A percentile compares a stretch with the other conserved stretches of the same genome.
phyloP scores from a whole-genome alignment of 2,329 filamentous ascomycete genomes.

The Diaporthe caulivora region DNA sequence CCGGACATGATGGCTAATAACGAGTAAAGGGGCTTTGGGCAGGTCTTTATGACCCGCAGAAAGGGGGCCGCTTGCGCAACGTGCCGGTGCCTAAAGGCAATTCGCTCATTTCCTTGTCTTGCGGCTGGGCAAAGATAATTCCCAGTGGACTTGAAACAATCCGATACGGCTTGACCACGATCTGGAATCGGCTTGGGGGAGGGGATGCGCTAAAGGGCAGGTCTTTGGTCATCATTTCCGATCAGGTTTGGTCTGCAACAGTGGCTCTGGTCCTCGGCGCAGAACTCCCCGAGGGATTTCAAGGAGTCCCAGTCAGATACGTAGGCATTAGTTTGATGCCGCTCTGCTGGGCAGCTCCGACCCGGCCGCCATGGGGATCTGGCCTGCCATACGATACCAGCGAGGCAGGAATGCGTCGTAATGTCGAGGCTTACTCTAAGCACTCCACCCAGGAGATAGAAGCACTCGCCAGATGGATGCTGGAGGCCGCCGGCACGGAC shows the following conservation, averaged over 20 bases:
- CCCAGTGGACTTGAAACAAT: background rate
- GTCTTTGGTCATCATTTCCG: background rate
- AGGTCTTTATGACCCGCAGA: background rate
- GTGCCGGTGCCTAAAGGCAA: background rate
- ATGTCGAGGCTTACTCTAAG: background rate
- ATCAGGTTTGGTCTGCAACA: background rate
- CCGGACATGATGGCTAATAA: no score
- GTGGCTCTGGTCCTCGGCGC: background rate
- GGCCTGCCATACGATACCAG: constrained; percentile 16
- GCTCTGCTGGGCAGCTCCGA: background rate
- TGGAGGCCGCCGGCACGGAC: background rate
- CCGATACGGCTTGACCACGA: background rate
- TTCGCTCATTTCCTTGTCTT: background rate
- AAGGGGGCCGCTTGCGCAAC: background rate
- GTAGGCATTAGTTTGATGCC: constrained; percentile 1
- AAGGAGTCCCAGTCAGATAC: background rate
- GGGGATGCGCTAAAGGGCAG: background rate
- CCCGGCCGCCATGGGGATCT: constrained; percentile 17
- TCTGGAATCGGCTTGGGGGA: background rate
- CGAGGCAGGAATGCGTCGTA: background rate
- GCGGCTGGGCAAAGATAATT: background rate
- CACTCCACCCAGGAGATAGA: constrained; percentile 7
- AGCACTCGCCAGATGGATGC: background rate
- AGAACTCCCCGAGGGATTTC: background rate
- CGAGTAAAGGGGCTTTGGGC: background rate